phyloP scores from a whole-genome alignment of 2,329 filamentous ascomycete genomes.

The Trichophyton simii region DNA sequence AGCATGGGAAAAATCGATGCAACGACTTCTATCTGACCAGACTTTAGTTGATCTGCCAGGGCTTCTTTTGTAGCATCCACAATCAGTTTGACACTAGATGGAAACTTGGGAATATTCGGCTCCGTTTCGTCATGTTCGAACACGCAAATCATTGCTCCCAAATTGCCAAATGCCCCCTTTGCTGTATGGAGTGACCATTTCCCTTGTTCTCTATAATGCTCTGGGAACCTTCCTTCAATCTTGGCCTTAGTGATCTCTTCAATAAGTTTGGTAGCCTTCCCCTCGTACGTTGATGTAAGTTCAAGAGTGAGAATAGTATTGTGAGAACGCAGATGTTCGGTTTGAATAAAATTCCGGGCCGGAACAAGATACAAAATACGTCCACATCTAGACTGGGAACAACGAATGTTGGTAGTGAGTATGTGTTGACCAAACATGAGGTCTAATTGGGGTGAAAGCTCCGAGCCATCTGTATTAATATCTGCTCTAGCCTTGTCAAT shows the following conservation, averaged over 20 bases:
- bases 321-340: constrained; percentile 9
- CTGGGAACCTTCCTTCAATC: constrained; percentile 72
- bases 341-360: constrained; percentile 13
- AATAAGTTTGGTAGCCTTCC: constrained; percentile 59
- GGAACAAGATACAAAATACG: constrained; percentile 28
- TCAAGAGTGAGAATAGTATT: constrained; percentile 52
- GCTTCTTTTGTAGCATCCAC: constrained; percentile 25
- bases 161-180: constrained; percentile 44
- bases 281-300: constrained; percentile 63
- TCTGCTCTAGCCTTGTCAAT: constrained; percentile 55
- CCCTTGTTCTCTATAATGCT: constrained; percentile 66
- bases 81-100: constrained; percentile 26
- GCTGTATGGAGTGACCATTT: constrained; percentile 68
- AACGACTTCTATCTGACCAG: constrained; percentile 33
- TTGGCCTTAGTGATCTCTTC: constrained; percentile 81
- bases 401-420: constrained; percentile 54
- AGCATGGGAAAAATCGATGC: constrained; percentile 59
- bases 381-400: constrained; percentile 40
- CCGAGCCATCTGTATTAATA: constrained; percentile 29
- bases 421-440: constrained; percentile 66
- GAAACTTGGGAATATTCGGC: constrained; percentile 39
- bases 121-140: constrained; percentile 32
- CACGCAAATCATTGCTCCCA: constrained; percentile 39
- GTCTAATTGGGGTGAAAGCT: constrained; percentile 42
- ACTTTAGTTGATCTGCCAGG: constrained; percentile 21